A percentile compares a stretch with the other conserved stretches of the same genome.
Evolutionary conservation across 768 basidiomycete genomes (phyloP).

Genomic region (Mycena rebaudengoi): DNA sequence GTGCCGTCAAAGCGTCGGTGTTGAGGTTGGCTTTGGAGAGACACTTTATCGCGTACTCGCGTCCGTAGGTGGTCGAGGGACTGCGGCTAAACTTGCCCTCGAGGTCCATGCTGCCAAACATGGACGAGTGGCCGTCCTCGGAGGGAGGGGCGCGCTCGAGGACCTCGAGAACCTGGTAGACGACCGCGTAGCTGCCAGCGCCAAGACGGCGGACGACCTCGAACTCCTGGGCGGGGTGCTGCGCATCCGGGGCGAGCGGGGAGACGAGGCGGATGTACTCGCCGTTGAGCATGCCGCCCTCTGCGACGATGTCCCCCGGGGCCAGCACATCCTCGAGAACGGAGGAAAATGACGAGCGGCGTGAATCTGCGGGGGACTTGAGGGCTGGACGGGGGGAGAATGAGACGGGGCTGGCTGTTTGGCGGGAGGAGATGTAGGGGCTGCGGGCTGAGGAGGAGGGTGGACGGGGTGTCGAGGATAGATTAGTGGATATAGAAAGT

Average conservation of each 20-base stretch:
- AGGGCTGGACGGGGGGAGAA: constrained; percentile 35
- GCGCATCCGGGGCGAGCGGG: constrained; percentile 26
- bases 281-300: constrained; percentile 71
- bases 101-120: constrained; percentile 63
- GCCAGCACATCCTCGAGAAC: constrained; percentile 68
- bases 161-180: constrained; percentile 89
- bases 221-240: constrained; percentile 69
- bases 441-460: constrained; percentile 45
- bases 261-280: constrained; percentile 70
- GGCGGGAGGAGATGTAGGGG: constrained; percentile 49
- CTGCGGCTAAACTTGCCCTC: constrained; percentile 46
- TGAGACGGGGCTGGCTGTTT: constrained; percentile 39
- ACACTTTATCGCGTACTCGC: constrained; percentile 95
- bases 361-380: constrained; percentile 40
- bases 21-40: constrained; percentile 94
- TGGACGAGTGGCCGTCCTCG: constrained; percentile 66
- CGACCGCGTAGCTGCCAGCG: constrained; percentile 91
- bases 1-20: constrained; percentile 85
- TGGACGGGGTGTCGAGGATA: constrained; percentile 35
- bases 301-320: constrained; percentile 78
- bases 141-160: constrained; percentile 55
- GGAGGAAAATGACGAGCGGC: constrained; percentile 48
- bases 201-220: constrained; percentile 89
- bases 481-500: constrained; percentile 39
- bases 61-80: constrained; percentile 66